Base-by-base conservation (phyloP, 2,329 filamentous ascomycete genomes). In the Nemania sp. region DNA sequence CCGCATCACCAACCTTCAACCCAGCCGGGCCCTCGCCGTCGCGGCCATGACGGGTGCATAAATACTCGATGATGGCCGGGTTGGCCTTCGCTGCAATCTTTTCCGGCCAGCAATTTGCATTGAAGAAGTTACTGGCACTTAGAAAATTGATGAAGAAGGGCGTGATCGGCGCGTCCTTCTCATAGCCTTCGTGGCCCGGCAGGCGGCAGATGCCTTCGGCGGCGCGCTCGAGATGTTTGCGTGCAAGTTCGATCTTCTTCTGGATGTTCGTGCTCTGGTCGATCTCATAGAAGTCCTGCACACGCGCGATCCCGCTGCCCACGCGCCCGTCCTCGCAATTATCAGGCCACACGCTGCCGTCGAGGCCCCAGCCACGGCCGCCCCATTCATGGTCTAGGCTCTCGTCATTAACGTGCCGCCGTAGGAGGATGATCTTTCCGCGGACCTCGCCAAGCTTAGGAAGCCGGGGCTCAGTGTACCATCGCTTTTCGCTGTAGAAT, bases 251-350 rank as follows among this genome's bases (percentile, higher is more conserved):
- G 55, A 96, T 88, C 79, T 97, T 99, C 72, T 86, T 84, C 31
- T 86, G 78, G 55, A 97, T 93, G 63, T 87, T 88, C 54, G 83
- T 77, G 19, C 82, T 84, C 71, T 91, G 84, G 40, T 86, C 75
- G 28, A 99, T 85, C 67, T 95, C 91, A 78, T 95, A 97, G 72
- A 93, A 97, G 75, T 97, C 94, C 75, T 97, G 94, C 36, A 97
- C 86, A 61, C 89, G 86, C 54, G 97, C 84, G 59, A 86, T 78
- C 3, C 90, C 91, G 64, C 85, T 86, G 7, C 82, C 82, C 43
- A 83, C 83, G 28, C 77, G 78, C 51, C 89, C 87, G 66, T 95
- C 85, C 26, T 88, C 84, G 58, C 89, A 90, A 73, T 97, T 97
- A 73, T 97, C 89, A 0, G 89, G 90, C 93, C 93, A 97, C 44